phyloP scores from a whole-genome alignment of 2,329 filamentous ascomycete genomes.

The Nakataea oryzae region DNA sequence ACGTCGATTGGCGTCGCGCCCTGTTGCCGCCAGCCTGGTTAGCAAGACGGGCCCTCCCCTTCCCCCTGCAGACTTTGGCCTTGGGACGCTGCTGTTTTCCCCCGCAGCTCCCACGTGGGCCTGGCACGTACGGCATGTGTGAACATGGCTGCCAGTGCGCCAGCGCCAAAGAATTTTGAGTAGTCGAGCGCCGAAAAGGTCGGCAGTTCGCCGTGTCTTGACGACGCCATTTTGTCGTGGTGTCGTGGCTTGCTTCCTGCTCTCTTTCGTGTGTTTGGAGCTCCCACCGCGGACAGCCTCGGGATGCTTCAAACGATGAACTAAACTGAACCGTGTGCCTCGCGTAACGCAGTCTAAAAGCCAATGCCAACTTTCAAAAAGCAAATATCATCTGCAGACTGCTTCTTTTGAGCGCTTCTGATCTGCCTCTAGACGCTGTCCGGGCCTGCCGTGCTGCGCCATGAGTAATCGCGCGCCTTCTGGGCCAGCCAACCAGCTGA shows the following conservation, averaged over 20 bases:
- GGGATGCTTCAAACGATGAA: not conserved
- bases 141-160: slow-evolving; percentile 38
- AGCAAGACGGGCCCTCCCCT: not conserved
- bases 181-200: slow-evolving; percentile 33
- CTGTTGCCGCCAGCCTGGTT: slow-evolving; percentile 14
- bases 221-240: not conserved
- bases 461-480: not conserved
- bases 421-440: not conserved
- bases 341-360: not conserved
- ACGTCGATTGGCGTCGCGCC: slow-evolving; percentile 50
- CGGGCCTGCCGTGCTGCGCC: not conserved
- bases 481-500: not conserved
- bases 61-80: too few relatives aligned
- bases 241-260: not conserved
- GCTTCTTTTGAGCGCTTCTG: not conserved
- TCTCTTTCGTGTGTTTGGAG: not conserved
- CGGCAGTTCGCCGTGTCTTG: slow-evolving; percentile 15
- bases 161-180: slow-evolving; percentile 41
- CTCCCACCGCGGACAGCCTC: too few relatives aligned
- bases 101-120: not conserved
- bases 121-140: slow-evolving; percentile 35
- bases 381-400: not conserved
- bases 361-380: not conserved
- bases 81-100: too few relatives aligned
- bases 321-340: not conserved